A percentile compares a stretch with the other conserved stretches of the same genome.
These are phyloP conservation scores for rapeseed (Brassica napus) DNA, from an alignment of 345 rosid genomes.

Conservation along the genomic window Da-Ae NC_063442.1:1533501-1534000, in stretches of 20 bases:
- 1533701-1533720: conserved; percentile 88
- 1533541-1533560: conserved; percentile 90
- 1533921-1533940: conserved; percentile 89
- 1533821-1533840: conserved; percentile 90
- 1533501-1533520: conserved; percentile 93
- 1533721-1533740: conserved; percentile 91
- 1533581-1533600: conserved; percentile 84
- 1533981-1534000: conserved; percentile 67
- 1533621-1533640: conserved; percentile 96
- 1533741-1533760: conserved; percentile 88
- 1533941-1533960: conserved; percentile 81
- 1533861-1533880: conserved; percentile 87
- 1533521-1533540: conserved; percentile 72
- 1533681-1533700: conserved; percentile 66
- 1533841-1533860: conserved; percentile 97
- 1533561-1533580: conserved; percentile 69
- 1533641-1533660: conserved; percentile 87
- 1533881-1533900: conserved; percentile 84
- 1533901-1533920: conserved; percentile 75
- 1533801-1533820: conserved; percentile 88
- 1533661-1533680: conserved; percentile 88
- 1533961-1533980: conserved; percentile 88
- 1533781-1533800: conserved; percentile 72
- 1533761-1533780: conserved; percentile 92
- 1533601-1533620: conserved; percentile 96